A percentile compares a stretch with the other conserved stretches of the same genome.
Evolutionary conservation across 495 filamentous ascomycete species (phyloP).

Genomic region (Penicillium canariense): DNA sequence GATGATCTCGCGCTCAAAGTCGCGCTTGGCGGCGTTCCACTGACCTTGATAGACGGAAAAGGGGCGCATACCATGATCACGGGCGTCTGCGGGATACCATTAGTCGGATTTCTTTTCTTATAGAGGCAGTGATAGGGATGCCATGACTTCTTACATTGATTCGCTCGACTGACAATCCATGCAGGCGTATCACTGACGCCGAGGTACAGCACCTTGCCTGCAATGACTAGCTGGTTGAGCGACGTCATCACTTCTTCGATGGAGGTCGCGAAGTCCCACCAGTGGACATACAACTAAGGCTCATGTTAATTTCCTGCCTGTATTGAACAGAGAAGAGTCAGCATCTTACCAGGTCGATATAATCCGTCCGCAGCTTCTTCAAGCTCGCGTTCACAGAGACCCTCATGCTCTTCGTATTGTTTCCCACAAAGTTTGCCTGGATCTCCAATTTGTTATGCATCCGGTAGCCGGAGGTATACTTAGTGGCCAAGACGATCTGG

Average conservation of each 20-base stretch:
- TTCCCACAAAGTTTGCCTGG: slow-evolving; percentile 57
- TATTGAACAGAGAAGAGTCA: slow-evolving; percentile 3
- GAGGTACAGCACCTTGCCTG: slow-evolving; percentile 48
- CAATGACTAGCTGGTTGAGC: slow-evolving; percentile 35
- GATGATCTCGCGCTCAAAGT: slow-evolving; percentile 70
- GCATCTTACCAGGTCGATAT: slow-evolving; percentile 66
- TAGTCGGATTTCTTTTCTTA: not conserved
- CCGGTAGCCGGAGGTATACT: slow-evolving; percentile 54
- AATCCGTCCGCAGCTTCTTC: slow-evolving; percentile 62
- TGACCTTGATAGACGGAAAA: slow-evolving; percentile 68
- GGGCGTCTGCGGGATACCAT: slow-evolving; percentile 46
- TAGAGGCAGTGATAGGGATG: not conserved
- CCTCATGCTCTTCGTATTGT: slow-evolving; percentile 55
- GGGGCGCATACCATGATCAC: slow-evolving; percentile 59
- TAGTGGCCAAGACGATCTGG: slow-evolving; percentile 56
- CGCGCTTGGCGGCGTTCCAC: slow-evolving; percentile 60
- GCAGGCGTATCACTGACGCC: slow-evolving; percentile 49
- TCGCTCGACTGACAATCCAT: slow-evolving; percentile 68
- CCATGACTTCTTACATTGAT: slow-evolving; percentile 37
- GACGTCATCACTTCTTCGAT: slow-evolving; percentile 46
- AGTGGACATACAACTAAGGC: slow-evolving; percentile 32
- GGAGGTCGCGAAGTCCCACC: slow-evolving; percentile 46
- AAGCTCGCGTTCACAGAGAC: slow-evolving; percentile 52
- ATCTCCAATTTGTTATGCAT: slow-evolving; percentile 28
- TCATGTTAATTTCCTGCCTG: not conserved